Evolutionary conservation across 257 asterid genomes (phyloP).

Genomic region (Vinca minor): DNA sequence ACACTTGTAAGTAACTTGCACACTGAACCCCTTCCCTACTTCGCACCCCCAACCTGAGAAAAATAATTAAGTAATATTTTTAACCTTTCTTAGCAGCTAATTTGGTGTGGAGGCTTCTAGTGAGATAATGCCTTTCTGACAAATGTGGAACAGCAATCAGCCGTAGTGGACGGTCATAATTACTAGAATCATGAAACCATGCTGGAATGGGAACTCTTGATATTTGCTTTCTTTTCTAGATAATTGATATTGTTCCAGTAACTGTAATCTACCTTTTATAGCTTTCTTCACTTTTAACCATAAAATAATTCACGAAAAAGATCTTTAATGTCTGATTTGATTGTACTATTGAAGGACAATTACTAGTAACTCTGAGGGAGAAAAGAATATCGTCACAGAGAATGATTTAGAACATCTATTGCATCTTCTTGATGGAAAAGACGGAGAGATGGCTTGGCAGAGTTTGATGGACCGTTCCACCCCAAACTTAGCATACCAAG

Average conservation of each 20-base stretch:
- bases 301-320: not conserved
- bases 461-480: constrained; percentile 86
- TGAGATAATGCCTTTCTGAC: not conserved
- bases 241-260: not conserved
- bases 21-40: no score
- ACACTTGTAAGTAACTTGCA: no score
- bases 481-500: constrained; percentile 73
- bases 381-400: constrained; percentile 39
- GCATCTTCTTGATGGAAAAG: constrained; percentile 56
- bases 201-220: not conserved
- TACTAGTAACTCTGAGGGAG: constrained; percentile 37
- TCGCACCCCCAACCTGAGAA: no score
- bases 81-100: not conserved
- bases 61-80: no score
- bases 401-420: constrained; percentile 66
- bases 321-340: not conserved
- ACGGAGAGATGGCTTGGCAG: constrained; percentile 84
- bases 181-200: not conserved
- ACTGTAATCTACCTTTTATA: not conserved
- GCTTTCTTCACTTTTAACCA: not conserved
- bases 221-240: not conserved
- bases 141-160: not conserved
- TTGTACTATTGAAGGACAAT: constrained; percentile 31
- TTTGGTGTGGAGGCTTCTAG: not conserved
- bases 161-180: not conserved